phyloP scores from a whole-genome alignment of 176 grass and related monocot genomes.

The Pontederia crassipes region DNA sequence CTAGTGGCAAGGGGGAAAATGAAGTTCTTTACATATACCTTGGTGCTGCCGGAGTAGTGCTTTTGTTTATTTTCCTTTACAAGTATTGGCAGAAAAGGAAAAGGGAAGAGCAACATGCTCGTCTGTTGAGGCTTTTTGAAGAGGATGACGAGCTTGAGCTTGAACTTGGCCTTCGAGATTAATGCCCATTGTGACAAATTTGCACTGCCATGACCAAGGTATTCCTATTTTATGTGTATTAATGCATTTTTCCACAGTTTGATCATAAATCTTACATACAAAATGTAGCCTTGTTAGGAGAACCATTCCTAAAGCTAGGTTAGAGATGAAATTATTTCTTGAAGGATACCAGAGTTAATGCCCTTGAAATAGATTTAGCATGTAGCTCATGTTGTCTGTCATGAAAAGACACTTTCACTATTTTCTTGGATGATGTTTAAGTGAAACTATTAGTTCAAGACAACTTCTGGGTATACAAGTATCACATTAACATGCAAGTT shows the following conservation, averaged over 20 bases:
- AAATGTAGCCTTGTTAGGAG: too few relatives aligned
- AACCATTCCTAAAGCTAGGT: too few relatives aligned
- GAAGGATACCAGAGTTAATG: too few relatives aligned
- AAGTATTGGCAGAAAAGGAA: constrained; percentile 1
- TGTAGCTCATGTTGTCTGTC: too few relatives aligned
- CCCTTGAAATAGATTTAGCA: too few relatives aligned
- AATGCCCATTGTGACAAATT: neutral
- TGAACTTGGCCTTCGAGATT: constrained; percentile 3
- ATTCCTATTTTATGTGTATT: neutral
- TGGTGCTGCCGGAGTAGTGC: neutral
- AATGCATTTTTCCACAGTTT: neutral
- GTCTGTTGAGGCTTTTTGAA: neutral
- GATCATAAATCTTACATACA: too few relatives aligned
- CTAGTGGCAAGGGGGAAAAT: neutral
- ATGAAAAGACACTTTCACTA: too few relatives aligned
- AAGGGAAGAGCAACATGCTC: neutral
- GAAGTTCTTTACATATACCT: neutral
- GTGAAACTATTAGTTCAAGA: too few relatives aligned
- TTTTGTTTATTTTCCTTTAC: neutral
- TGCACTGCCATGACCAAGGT: neutral
- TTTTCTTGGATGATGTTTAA: too few relatives aligned
- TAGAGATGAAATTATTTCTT: too few relatives aligned
- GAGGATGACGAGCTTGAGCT: constrained; percentile 1
- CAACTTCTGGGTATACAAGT: too few relatives aligned
- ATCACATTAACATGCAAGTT: too few relatives aligned